These are phyloP conservation scores for Senna tora DNA, from an alignment of 306 rosid genomes.

Conservation along the genomic window DNA sequence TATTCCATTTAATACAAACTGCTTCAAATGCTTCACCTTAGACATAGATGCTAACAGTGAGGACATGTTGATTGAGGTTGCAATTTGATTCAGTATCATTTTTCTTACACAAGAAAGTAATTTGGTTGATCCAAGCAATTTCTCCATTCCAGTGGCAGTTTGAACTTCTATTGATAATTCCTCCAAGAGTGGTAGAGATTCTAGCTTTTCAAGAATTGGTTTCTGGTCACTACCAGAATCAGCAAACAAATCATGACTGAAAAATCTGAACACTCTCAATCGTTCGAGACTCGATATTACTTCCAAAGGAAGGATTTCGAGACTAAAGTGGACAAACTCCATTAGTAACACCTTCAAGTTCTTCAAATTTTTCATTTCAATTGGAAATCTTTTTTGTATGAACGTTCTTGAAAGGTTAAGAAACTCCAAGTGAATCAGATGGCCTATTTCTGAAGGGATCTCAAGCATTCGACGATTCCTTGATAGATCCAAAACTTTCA, in stretches of 20 bases:
- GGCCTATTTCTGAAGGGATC: not conserved
- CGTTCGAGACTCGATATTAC: not conserved
- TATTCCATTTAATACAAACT: not conserved
- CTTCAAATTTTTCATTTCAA: slow-evolving; percentile 2
- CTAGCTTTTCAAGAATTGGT: slow-evolving; percentile 12
- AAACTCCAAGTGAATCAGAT: slow-evolving; percentile 22
- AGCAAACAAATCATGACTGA: not conserved
- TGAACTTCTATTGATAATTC: not conserved
- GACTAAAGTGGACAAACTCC: not conserved
- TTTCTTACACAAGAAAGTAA: not conserved
- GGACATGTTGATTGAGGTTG: slow-evolving; percentile 2
- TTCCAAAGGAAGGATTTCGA: not conserved
- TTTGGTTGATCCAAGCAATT: slow-evolving; percentile 4
- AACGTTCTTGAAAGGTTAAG: not conserved
- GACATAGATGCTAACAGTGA: no score
- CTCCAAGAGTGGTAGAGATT: slow-evolving; percentile 10
- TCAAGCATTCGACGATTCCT: rapidly evolving
- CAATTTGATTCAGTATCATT: not conserved
- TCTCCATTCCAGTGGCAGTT: not conserved
- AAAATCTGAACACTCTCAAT: not conserved
- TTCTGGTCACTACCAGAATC: not conserved
- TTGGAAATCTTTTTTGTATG: not conserved
- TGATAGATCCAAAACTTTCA: slow-evolving; percentile 34
- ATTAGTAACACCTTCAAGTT: slow-evolving; percentile 12
- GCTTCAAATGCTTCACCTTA: slow-evolving; percentile 9